phyloP scores from a whole-genome alignment of 345 rosid species.

The Viola odorata region DNA sequence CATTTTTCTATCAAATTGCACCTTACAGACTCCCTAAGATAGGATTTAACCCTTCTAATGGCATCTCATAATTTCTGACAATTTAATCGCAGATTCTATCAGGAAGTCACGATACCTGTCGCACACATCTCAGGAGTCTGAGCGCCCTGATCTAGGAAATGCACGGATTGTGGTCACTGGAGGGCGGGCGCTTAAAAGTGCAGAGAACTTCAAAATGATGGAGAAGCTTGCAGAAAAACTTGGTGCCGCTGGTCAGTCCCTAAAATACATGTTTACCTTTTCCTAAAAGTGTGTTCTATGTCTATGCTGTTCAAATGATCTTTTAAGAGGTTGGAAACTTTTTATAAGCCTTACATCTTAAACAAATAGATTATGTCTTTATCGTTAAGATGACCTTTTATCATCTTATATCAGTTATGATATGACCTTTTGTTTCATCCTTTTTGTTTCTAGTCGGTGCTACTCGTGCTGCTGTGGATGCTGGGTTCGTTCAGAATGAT shows the following conservation, averaged over 20 bases:
- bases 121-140: slow-evolving; percentile 68
- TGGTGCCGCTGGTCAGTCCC: slow-evolving; percentile 77
- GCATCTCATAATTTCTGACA: neutral
- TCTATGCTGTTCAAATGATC: neutral
- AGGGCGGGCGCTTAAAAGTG: slow-evolving; percentile 83
- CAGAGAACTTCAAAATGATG: slow-evolving; percentile 88
- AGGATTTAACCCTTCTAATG: too few species aligned
- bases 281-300: neutral
- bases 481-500: slow-evolving; percentile 96
- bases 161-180: slow-evolving; percentile 86
- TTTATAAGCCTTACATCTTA: neutral
- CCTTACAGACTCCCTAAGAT: too few species aligned
- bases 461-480: slow-evolving; percentile 99
- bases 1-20: too few species aligned
- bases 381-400: neutral
- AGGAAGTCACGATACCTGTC: slow-evolving; percentile 66
- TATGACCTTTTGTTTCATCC: neutral
- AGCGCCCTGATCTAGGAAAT: slow-evolving; percentile 95
- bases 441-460: slow-evolving; percentile 70
- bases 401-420: neutral
- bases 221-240: slow-evolving; percentile 97
- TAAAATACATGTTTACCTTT: neutral
- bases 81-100: slow-evolving; percentile 42
- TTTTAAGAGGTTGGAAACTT: neutral
- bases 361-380: neutral